Conservation (phyloP, 345 rosid species). For the Raphanus raphanistrum region DNA sequence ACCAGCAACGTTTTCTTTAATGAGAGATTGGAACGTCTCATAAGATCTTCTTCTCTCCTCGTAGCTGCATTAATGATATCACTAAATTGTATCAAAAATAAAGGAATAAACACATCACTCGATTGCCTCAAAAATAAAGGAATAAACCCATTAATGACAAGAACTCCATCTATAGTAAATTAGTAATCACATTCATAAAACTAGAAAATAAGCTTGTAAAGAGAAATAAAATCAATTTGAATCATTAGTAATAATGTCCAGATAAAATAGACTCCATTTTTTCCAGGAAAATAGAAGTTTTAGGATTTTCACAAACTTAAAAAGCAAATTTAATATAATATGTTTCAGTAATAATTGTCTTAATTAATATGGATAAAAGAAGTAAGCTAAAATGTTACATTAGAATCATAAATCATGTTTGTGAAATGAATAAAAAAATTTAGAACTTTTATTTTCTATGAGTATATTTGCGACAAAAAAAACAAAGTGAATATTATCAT, state of each 20-base stretch:
- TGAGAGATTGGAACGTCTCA: slow-evolving; percentile 43
- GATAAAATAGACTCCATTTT: no score
- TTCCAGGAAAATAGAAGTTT: no score
- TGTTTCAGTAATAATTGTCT: no score
- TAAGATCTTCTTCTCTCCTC: slow-evolving; percentile 42
- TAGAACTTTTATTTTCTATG: no score
- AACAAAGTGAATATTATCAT: neutral
- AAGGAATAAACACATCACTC: slow-evolving; percentile 14
- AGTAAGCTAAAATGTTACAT: no score
- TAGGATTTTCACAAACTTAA: no score
- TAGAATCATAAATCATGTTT: no score
- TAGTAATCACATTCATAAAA: neutral
- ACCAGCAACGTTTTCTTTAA: slow-evolving; percentile 20
- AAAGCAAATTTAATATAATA: no score
- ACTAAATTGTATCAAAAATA: slow-evolving; percentile 19
- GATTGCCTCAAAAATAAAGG: neutral
- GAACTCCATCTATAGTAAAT: neutral
- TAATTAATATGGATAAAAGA: no score
- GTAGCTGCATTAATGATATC: slow-evolving; percentile 5
- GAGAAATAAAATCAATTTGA: neutral
- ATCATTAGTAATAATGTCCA: neutral
- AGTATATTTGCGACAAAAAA: neutral
- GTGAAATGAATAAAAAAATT: no score
- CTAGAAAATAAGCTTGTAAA: neutral
- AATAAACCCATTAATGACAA: neutral